Evolutionary conservation across 2,329 filamentous ascomycete species (phyloP).

Genomic region (Nothopassalora personata): DNA sequence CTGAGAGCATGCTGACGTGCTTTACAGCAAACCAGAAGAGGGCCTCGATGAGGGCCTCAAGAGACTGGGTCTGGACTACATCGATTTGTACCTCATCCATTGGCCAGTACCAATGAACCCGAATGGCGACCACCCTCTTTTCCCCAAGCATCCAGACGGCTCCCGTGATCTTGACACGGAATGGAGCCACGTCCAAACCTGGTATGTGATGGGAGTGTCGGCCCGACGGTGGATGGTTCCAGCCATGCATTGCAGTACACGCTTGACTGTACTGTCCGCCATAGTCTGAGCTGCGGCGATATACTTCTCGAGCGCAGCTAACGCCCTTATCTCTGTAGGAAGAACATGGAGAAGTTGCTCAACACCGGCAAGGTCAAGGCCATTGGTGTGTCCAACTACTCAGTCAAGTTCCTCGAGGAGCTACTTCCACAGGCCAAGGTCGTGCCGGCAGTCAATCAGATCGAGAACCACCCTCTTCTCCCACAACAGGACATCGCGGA

Average conservation of each 20-base stretch:
- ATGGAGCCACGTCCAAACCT: slow-evolving; percentile 69
- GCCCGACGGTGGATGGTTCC: no score
- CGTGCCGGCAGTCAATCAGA: slow-evolving; percentile 37
- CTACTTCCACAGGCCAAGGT: slow-evolving; percentile 37
- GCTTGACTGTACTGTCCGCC: no score
- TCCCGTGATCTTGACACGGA: slow-evolving; percentile 64
- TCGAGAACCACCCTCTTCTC: slow-evolving; percentile 67
- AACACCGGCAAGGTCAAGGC: slow-evolving; percentile 45
- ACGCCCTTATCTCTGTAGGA: slow-evolving; percentile 34
- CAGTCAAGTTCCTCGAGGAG: slow-evolving; percentile 44
- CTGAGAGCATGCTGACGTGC: no score
- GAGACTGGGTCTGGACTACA: slow-evolving; percentile 69
- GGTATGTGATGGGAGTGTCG: slow-evolving; percentile 27
- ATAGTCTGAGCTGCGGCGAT: no score
- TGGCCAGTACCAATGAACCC: slow-evolving; percentile 57
- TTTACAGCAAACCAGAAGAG: slow-evolving; percentile 52
- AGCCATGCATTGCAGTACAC: no score
- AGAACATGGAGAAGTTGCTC: slow-evolving; percentile 62
- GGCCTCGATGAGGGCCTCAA: slow-evolving; percentile 68
- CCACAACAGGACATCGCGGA: slow-evolving; percentile 69
- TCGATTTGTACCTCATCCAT: slow-evolving; percentile 78
- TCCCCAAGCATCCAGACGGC: slow-evolving; percentile 70
- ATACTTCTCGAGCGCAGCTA: no score
- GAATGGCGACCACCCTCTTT: slow-evolving; percentile 47
- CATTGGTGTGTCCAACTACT: slow-evolving; percentile 49